Conservation (phyloP, 345 rosid species). For the Syzygium oleosum region DNA sequence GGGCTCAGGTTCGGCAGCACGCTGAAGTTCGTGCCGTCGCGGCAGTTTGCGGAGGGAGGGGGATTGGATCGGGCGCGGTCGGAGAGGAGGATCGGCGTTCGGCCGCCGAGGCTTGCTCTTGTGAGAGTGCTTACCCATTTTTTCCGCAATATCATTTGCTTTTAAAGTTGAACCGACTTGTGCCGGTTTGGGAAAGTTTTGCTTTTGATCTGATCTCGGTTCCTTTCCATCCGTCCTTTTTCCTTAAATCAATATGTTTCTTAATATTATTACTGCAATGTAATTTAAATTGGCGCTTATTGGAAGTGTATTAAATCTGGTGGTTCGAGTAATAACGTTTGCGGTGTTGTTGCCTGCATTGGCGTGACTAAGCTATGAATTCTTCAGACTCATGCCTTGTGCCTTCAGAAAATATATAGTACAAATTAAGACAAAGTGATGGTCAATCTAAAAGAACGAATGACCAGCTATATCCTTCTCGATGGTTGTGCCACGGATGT, state of each 20-base stretch:
- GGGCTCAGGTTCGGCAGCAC: conserved; percentile 53
- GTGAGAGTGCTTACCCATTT: conserved; percentile 37
- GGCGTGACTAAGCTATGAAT: neutral
- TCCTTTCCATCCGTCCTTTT: neutral
- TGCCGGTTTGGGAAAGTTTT: neutral
- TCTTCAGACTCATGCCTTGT: neutral
- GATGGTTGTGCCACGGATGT: neutral
- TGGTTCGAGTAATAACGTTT: neutral
- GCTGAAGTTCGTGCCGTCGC: conserved; percentile 51
- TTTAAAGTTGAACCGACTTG: neutral
- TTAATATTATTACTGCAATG: neutral
- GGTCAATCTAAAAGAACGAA: neutral
- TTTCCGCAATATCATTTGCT: neutral
- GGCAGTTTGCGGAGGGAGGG: conserved; percentile 22
- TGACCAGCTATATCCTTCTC: neutral
- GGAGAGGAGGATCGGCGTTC: conserved; percentile 54
- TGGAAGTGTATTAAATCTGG: neutral
- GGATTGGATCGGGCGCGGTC: conserved; percentile 52
- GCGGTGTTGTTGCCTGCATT: neutral
- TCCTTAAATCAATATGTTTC: neutral
- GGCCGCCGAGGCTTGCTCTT: conserved; percentile 74
- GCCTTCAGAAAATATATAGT: neutral
- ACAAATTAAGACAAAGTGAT: neutral
- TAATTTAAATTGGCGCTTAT: neutral
- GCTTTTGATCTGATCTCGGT: neutral